These are phyloP conservation scores for Nemania diffusa DNA, from an alignment of 2,329 filamentous ascomycete species.

Conservation along the genomic window DNA sequence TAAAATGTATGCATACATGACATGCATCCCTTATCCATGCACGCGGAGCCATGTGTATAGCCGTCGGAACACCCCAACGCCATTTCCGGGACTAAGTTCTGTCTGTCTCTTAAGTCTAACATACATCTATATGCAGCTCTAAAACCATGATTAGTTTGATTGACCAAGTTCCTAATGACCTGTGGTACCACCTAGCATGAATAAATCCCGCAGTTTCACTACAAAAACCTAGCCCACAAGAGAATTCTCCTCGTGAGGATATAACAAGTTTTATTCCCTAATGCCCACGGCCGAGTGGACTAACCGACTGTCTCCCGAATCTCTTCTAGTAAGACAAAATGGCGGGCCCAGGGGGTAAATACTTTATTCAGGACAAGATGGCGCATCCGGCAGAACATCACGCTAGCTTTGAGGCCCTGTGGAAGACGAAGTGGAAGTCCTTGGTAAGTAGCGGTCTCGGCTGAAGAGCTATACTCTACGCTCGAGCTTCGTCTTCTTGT, in stretches of 20 bases:
- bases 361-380: constrained; percentile 46
- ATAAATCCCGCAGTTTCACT: not conserved
- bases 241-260: not conserved
- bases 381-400: constrained; percentile 41
- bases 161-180: not conserved
- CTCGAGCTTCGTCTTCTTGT: not conserved
- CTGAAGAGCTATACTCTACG: not conserved
- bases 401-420: constrained; percentile 45
- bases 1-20: no score
- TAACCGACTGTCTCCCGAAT: not conserved
- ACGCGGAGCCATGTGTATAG: not conserved
- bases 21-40: no score
- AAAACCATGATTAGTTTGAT: not conserved
- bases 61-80: constrained; percentile 7
- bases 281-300: not conserved
- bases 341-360: constrained; percentile 44
- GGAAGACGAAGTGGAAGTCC: constrained; percentile 48
- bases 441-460: constrained; percentile 33
- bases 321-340: constrained; percentile 24
- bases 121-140: not conserved
- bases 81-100: not conserved
- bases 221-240: no score
- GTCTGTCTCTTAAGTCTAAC: not conserved
- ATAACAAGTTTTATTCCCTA: not conserved
- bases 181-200: not conserved